Conservation (phyloP, 2,329 filamentous ascomycete genomes). For the Claviceps paspali region DNA sequence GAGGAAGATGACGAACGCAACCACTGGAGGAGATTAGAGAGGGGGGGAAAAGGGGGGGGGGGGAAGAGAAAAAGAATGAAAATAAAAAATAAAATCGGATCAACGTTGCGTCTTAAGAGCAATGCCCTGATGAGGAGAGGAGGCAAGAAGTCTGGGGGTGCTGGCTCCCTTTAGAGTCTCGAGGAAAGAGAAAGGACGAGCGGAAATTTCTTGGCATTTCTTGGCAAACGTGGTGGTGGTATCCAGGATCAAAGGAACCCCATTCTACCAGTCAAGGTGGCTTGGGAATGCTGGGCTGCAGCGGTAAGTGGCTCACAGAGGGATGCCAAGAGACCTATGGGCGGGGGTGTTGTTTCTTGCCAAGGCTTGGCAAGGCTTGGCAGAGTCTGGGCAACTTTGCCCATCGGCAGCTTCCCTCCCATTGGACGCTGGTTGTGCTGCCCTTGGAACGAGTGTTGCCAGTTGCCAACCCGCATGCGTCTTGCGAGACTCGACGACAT, state of each 20-base stretch:
- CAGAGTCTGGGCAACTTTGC: conserved; percentile 21
- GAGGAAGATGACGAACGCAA: no score
- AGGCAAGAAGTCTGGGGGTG: conserved; percentile 12
- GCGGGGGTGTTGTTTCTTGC: conserved; percentile 9
- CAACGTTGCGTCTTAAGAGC: conserved; percentile 5
- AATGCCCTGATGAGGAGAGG: conserved; percentile 1
- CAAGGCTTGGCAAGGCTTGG: conserved; percentile 25
- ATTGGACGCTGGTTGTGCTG: conserved; percentile 13
- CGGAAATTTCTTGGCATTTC: conserved; percentile 21
- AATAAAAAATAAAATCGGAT: not conserved
- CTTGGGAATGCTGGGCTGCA: not conserved
- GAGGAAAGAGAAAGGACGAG: conserved; percentile 20
- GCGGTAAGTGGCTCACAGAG: not conserved
- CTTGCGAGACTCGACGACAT: conserved; percentile 1
- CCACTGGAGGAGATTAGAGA: no score
- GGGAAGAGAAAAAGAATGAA: not conserved
- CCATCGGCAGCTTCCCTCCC: conserved; percentile 12
- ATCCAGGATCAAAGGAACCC: conserved; percentile 7
- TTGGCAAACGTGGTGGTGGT: conserved; percentile 15
- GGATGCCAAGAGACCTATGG: no score
- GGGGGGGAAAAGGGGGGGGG: no score
- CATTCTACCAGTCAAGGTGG: not conserved
- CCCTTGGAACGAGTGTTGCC: not conserved
- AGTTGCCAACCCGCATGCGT: not conserved
- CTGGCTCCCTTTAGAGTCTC: conserved; percentile 22